phyloP scores from a whole-genome alignment of 768 basidiomycete genomes.

The Termitomyces titanicus region DNA sequence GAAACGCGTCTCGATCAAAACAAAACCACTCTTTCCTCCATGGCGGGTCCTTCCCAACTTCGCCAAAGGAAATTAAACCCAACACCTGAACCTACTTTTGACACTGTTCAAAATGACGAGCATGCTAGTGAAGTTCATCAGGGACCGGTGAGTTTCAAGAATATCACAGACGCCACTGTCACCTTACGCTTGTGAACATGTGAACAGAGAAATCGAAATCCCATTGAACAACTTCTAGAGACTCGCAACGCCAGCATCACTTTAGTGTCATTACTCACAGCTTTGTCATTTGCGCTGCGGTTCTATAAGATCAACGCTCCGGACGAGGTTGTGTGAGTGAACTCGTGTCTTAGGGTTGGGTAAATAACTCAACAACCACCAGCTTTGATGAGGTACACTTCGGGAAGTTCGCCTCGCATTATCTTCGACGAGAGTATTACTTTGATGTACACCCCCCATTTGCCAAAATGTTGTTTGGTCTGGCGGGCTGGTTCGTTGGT shows the following conservation, averaged over 20 bases:
- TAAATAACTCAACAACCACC: not conserved
- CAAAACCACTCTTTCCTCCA: slow-evolving; percentile 9
- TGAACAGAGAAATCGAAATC: slow-evolving; percentile 50
- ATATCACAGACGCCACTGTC: not conserved
- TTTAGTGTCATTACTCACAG: slow-evolving; percentile 63
- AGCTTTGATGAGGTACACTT: slow-evolving; percentile 99
- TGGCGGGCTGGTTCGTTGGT: slow-evolving; percentile 95
- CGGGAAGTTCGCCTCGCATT: slow-evolving; percentile 96
- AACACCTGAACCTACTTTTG: slow-evolving; percentile 16
- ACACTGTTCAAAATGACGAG: slow-evolving; percentile 47
- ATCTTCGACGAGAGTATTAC: slow-evolving; percentile 91
- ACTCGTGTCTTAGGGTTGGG: not conserved
- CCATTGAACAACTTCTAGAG: slow-evolving; percentile 60
- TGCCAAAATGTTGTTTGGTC: slow-evolving; percentile 90
- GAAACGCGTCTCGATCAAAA: slow-evolving; percentile 1
- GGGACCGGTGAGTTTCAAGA: slow-evolving; percentile 38
- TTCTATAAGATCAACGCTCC: slow-evolving; percentile 96
- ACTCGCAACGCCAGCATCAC: slow-evolving; percentile 57
- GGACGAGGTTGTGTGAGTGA: slow-evolving; percentile 87
- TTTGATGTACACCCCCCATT: slow-evolving; percentile 99
- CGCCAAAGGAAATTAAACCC: slow-evolving; percentile 13
- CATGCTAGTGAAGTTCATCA: slow-evolving; percentile 47
- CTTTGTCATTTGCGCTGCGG: slow-evolving; percentile 75
- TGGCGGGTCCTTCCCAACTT: slow-evolving; percentile 16
- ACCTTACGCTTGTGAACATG: slow-evolving; percentile 17